Evolutionary conservation across 2,329 filamentous ascomycete species (phyloP).

Genomic region (Aspergillus sp.): DNA sequence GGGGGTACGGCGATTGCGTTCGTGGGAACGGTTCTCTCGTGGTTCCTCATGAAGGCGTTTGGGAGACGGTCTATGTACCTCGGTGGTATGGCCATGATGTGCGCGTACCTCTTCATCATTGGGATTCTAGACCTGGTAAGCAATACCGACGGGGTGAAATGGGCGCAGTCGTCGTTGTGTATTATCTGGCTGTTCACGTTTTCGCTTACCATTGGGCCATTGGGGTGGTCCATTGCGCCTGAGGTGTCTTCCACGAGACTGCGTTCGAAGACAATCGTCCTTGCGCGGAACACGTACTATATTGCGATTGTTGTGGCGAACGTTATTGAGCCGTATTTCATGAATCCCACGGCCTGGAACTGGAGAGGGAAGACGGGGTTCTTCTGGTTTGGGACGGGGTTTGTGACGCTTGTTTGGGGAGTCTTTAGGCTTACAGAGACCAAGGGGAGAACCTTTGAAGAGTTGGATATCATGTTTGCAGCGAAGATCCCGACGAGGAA

Average conservation of each 20-base stretch:
- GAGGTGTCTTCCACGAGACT: conserved; percentile 57
- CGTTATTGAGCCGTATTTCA: conserved; percentile 33
- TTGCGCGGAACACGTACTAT: conserved; percentile 55
- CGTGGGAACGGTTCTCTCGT: conserved; percentile 49
- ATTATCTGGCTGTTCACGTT: conserved; percentile 58
- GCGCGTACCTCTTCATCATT: conserved; percentile 30
- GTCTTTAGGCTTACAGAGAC: conserved; percentile 44
- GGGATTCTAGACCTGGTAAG: conserved; percentile 16
- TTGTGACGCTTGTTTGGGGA: conserved; percentile 37
- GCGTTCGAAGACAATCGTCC: conserved; percentile 55
- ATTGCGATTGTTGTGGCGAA: conserved; percentile 50
- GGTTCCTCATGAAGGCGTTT: conserved; percentile 43
- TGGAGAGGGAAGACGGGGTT: conserved; percentile 42
- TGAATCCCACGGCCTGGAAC: conserved; percentile 36
- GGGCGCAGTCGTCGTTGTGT: conserved; percentile 45
- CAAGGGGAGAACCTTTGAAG: conserved; percentile 14
- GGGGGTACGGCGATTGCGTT: conserved; percentile 29
- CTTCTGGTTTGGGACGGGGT: conserved; percentile 40
- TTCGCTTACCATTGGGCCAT: conserved; percentile 55
- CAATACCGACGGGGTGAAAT: conserved; percentile 17
- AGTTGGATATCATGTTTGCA: conserved; percentile 18
- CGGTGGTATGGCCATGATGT: conserved; percentile 28
- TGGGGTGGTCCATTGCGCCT: conserved; percentile 54
- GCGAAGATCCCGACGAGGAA: conserved; percentile 6
- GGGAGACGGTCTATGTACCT: conserved; percentile 44